Evolutionary conservation across 139 green algal species (phyloP), one percentile per base, ranked within the genome.

Genomic region (Chlorella sp.): DNA sequence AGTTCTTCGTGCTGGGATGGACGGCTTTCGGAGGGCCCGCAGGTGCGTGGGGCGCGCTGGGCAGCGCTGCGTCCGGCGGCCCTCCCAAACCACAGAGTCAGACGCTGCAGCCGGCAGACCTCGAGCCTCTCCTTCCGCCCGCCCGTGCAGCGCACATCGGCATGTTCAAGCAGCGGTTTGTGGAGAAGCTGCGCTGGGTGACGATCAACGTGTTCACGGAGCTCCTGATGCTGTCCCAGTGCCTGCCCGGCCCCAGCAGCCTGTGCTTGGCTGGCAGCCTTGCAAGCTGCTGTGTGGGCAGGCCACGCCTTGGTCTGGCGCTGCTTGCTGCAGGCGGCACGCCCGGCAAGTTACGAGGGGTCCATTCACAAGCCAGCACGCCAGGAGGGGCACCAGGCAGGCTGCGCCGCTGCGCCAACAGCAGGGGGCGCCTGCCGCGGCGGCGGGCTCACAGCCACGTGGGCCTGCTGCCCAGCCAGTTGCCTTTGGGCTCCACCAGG

Each of bases 171-270:
- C 58, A 67, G 33, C 64, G 86, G 0, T 90, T 97, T 63, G 90
- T 96, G 35, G 84, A 94, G 56, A 89, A 83, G 66, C 78, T 92
- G 41, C 79, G 75, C n/a, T 98, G 94, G 94, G 86, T 95, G 79
- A 90, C 74, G 50, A 53, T 81, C 17, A 53, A 81, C 0, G 82
- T 95, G 11, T 98, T 96, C 71, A 85, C 89, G 36, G 95, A 98
- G 87, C 87, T 98, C 29, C 90, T 98, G 35, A 89, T 92, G 35
- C 83, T 98, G 70, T 88, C 88, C 1, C 89, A 96, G 79, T 96
- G 90, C 83, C 79, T 98, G 70, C 94, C 94, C 0, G n/a, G n/a
- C n/a, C n/a, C n/a, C n/a, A n/a, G n/a, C n/a, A n/a, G n/a, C n/a
- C n/a, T n/a, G n/a, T n/a, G n/a, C n/a, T n/a, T n/a, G n/a, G n/a